Evolutionary conservation across 2,329 filamentous ascomycete species (phyloP).

Genomic region (Magnaporthales sp.): DNA sequence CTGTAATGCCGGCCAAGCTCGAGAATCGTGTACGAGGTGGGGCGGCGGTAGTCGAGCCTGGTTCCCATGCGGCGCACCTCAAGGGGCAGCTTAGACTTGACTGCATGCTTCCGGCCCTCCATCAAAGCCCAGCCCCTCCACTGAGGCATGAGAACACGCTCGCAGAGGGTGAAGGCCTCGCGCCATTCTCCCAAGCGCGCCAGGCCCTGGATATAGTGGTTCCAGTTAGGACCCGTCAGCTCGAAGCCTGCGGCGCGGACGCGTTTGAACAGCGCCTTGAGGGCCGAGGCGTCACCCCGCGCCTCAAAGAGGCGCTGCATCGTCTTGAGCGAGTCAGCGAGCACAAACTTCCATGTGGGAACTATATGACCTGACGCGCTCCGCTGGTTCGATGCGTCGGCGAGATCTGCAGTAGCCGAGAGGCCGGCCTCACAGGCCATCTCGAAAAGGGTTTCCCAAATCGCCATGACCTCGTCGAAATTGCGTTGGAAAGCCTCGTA

Average conservation of each 20-base stretch:
- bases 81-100: slow-evolving; percentile 22
- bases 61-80: slow-evolving; percentile 29
- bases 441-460: slow-evolving; percentile 56
- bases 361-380: slow-evolving; percentile 24
- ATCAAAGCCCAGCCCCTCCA: slow-evolving; percentile 64
- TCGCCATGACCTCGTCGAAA: slow-evolving; percentile 51
- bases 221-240: slow-evolving; percentile 73
- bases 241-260: slow-evolving; percentile 60
- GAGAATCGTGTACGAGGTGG: slow-evolving; percentile 36
- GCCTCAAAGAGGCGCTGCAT: slow-evolving; percentile 37
- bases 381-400: background rate
- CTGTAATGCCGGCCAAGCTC: slow-evolving; percentile 40
- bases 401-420: slow-evolving; percentile 11
- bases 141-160: slow-evolving; percentile 66
- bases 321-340: slow-evolving; percentile 38
- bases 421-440: slow-evolving; percentile 37
- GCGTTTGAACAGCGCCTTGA: slow-evolving; percentile 39
- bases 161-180: slow-evolving; percentile 66
- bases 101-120: background rate
- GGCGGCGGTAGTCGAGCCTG: slow-evolving; percentile 27
- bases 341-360: slow-evolving; percentile 41
- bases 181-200: slow-evolving; percentile 48
- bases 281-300: slow-evolving; percentile 31
- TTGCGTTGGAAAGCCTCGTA: slow-evolving; percentile 49
- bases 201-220: slow-evolving; percentile 63